phyloP scores from a whole-genome alignment of 768 basidiomycete species.

The Chiua virens region DNA sequence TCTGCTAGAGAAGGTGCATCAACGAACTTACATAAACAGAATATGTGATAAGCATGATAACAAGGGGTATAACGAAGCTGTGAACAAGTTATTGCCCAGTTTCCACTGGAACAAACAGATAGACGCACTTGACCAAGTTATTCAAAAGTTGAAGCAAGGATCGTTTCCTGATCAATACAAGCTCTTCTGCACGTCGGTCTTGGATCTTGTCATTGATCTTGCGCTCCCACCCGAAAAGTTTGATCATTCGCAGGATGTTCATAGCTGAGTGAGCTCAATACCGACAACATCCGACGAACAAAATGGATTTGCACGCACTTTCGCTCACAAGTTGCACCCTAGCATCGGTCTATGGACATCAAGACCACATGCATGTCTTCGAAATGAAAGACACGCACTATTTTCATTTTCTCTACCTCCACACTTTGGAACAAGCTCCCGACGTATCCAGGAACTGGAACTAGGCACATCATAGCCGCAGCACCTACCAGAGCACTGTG shows the following conservation, averaged over 20 bases:
- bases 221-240: constrained; percentile 69
- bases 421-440: constrained; percentile 46
- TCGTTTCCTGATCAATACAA: constrained; percentile 50
- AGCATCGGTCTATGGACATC: constrained; percentile 14
- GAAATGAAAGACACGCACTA: constrained; percentile 13
- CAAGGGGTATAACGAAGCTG: constrained; percentile 59
- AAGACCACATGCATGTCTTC: constrained; percentile 35
- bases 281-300: not conserved
- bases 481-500: constrained; percentile 60
- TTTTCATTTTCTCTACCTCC: constrained; percentile 52
- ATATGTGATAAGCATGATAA: constrained; percentile 66
- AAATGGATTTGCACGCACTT: constrained; percentile 37
- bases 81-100: not conserved
- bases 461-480: constrained; percentile 46
- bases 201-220: constrained; percentile 53
- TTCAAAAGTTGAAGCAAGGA: constrained; percentile 50
- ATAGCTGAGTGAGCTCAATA: constrained; percentile 36
- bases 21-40: constrained; percentile 48
- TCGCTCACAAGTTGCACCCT: constrained; percentile 63
- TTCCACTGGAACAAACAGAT: constrained; percentile 2
- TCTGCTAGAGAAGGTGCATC: no score
- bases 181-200: constrained; percentile 59
- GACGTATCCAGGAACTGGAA: constrained; percentile 59
- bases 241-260: constrained; percentile 63
- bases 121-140: constrained; percentile 7